These are phyloP conservation scores for Lichtheimia ornata DNA, from an alignment of 371 early-diverging fungal species.

Conservation along the genomic window DNA sequence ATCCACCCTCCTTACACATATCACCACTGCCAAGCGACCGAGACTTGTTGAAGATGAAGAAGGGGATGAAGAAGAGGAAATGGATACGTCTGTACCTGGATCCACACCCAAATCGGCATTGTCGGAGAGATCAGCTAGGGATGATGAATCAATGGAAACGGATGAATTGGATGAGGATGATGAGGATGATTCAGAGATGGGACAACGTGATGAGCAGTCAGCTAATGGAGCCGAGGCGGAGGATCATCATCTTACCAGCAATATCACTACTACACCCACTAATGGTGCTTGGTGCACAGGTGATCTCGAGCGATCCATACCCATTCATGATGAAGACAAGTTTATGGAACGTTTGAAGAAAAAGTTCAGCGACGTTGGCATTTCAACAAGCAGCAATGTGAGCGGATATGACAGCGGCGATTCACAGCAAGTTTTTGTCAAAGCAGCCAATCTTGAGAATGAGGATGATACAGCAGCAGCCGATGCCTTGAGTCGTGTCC, in stretches of 20 bases:
- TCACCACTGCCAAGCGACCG: no score
- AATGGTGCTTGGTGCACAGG: constrained; percentile 8
- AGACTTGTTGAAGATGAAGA: background rate
- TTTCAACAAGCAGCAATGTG: no score
- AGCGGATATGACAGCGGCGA: no score
- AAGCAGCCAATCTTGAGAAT: constrained; percentile 44
- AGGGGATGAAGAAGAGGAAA: background rate
- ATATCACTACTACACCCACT: background rate
- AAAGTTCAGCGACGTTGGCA: no score
- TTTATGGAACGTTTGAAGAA: no score
- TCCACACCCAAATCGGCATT: no score
- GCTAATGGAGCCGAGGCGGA: background rate
- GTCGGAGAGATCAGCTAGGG: no score
- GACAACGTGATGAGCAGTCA: no score
- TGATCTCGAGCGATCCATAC: background rate
- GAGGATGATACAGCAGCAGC: constrained; percentile 54
- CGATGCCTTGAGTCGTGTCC: constrained; percentile 58
- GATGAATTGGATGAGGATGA: constrained; percentile 3
- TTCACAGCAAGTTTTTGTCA: background rate
- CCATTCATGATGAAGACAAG: background rate
- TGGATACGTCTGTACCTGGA: background rate
- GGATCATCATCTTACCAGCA: background rate
- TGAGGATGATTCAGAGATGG: background rate
- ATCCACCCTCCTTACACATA: no score
- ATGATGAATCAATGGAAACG: background rate